Base-by-base conservation (phyloP, 2,329 filamentous ascomycete genomes). In the Fragosphaeria purpurea region DNA sequence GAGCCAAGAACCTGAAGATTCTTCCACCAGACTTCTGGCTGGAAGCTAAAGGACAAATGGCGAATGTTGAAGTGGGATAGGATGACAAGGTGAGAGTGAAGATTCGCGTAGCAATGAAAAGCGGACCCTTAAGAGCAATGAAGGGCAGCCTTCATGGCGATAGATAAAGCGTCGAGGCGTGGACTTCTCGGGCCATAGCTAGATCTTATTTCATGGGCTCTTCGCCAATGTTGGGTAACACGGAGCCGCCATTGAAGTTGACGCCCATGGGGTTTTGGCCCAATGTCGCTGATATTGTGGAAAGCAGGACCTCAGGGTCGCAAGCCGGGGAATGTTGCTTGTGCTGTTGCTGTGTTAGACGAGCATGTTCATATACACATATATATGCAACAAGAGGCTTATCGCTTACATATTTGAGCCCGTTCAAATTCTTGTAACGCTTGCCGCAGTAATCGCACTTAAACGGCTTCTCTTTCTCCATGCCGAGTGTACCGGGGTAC, bases 401-500 rank as follows among this genome's bases (percentile, higher is more conserved):
- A 22, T 22, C 22, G 70, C 80, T 68, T 69, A 84, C 80, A 64
- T 98, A 98, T 81, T 98, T 98, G 55, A 98, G 79, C 6, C 93
- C 93, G 68, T 98, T 98, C 54, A 98, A 69, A 64, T 98, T 98
- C 82, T 98, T 98, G 72, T 98, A 98, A 48, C 93, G 86, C 74
- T 98, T 98, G 61, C 91, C 90, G 64, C 93, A 98, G 9, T 89
- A 85, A 57, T 97, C 90, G 67, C 93, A 98, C 63, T 90, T 90
- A 66, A 97, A 97, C 3, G 93, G 93, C 73, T 98, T 98, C 72
- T 97, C 91, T 67, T 97, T 98, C 70, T 98, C 93, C 93, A 98
- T 98, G n/a, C 93, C 93, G 38, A 95, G 74, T 1, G 93, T 97
- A 35, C 93, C 93, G 0, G 93, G 93, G 58, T 97, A 98, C 0